Conservation (phyloP, 108 stramenopile species). For the Aurantiochytrium sp. region DNA sequence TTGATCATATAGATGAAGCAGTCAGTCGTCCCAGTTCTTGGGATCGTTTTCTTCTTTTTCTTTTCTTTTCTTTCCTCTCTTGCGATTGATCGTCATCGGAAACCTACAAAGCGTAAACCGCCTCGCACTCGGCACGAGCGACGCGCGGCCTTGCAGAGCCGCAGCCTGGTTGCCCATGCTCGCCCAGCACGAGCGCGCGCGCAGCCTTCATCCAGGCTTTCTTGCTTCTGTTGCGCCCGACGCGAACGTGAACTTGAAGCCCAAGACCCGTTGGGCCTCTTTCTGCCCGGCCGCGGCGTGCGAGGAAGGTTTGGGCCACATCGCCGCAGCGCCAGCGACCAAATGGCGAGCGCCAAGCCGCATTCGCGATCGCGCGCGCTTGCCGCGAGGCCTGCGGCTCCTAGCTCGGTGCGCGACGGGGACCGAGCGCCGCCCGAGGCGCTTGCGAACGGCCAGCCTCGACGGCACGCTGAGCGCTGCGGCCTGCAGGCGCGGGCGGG, state of each 20-base stretch:
- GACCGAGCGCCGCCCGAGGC: too few relatives aligned
- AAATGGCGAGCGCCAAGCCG: too few relatives aligned
- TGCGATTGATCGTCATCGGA: neutral
- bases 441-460: too few relatives aligned
- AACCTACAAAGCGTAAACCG: neutral
- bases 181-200: neutral
- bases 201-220: neutral
- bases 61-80: neutral
- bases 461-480: neutral
- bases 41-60: neutral
- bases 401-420: too few relatives aligned
- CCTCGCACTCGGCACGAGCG: neutral
- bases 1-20: neutral
- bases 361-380: too few relatives aligned
- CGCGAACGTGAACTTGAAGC: neutral
- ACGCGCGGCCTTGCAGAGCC: neutral
- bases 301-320: too few relatives aligned
- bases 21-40: neutral
- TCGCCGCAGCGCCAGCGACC: too few relatives aligned
- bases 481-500: neutral
- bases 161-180: neutral
- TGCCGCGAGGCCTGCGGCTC: too few relatives aligned
- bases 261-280: neutral
- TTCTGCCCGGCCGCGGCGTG: neutral
- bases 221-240: neutral